A percentile compares a stretch with the other conserved stretches of the same genome.
Conservation (phyloP, 2,329 filamentous ascomycete species). For the Plectosphaerella sp. region DNA sequence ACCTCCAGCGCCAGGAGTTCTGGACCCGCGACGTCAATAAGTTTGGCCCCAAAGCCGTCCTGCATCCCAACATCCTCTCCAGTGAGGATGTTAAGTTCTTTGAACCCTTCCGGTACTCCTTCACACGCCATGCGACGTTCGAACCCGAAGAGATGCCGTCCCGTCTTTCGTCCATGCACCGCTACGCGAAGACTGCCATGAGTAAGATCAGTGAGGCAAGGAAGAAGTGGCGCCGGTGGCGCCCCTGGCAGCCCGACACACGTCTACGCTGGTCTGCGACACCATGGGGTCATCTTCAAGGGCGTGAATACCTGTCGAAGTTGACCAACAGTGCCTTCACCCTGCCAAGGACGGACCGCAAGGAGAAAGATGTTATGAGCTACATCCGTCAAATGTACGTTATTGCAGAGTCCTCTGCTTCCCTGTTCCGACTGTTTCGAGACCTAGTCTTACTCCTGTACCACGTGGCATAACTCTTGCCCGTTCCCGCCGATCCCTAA, state of each 20-base stretch:
- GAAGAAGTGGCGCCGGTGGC: background rate
- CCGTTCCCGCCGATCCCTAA: too few species aligned
- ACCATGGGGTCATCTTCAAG: background rate
- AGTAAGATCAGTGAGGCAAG: background rate
- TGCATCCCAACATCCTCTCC: background rate
- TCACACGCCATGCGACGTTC: too few species aligned
- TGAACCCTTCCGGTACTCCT: background rate
- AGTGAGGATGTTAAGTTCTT: background rate
- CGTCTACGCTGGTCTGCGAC: slow-evolving; percentile 5
- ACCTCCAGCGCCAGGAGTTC: slow-evolving; percentile 3
- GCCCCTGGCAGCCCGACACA: slow-evolving; percentile 5
- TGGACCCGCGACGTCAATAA: slow-evolving; percentile 1
- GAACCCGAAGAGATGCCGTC: too few species aligned
- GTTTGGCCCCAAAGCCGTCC: slow-evolving; percentile 2
- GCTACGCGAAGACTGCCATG: background rate
- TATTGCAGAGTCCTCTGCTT: background rate
- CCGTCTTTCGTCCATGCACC: too few species aligned
- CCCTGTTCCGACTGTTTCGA: background rate
- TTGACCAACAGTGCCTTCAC: background rate
- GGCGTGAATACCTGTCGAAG: background rate
- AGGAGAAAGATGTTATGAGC: background rate
- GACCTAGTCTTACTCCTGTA: too few species aligned
- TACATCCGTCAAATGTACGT: background rate
- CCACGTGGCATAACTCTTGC: too few species aligned
- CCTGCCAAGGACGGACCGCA: background rate